Evolutionary conservation across 2,329 filamentous ascomycete genomes (phyloP).

Genomic region (Dactylellina parvicollis): DNA sequence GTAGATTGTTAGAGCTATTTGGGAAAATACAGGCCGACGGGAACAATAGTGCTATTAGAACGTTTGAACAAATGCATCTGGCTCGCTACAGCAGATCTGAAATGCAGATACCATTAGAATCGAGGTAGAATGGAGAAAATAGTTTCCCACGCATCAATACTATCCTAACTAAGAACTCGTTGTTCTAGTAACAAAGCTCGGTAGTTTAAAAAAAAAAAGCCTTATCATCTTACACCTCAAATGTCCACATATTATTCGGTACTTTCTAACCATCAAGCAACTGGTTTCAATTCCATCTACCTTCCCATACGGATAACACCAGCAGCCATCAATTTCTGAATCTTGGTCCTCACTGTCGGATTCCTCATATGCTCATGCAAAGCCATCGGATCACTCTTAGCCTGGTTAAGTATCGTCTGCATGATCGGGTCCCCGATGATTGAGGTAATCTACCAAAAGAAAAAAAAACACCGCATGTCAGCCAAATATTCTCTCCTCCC

Average conservation of each 20-base stretch:
- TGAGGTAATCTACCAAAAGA: conserved; percentile 73
- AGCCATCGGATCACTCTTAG: conserved; percentile 89
- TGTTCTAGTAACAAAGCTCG: too few species aligned
- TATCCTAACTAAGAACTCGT: too few species aligned
- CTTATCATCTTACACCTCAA: too few species aligned
- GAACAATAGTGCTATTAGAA: too few species aligned
- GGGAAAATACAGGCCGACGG: too few species aligned
- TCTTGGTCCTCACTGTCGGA: conserved; percentile 81
- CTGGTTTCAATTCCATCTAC: conserved; percentile 1
- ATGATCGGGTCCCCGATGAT: conserved; percentile 97
- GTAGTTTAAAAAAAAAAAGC: too few species aligned
- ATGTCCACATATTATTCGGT: not conserved
- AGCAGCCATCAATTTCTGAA: conserved; percentile 92
- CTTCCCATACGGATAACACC: conserved; percentile 68
- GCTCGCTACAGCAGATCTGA: too few species aligned
- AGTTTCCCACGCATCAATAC: too few species aligned
- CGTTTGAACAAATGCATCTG: too few species aligned
- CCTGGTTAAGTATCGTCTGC: conserved; percentile 96
- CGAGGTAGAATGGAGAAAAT: too few species aligned
- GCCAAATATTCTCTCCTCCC: conserved; percentile 58
- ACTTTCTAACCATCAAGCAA: not conserved
- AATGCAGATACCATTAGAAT: too few species aligned
- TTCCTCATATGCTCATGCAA: conserved; percentile 98
- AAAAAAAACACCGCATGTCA: conserved; percentile 23
- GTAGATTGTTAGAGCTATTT: too few species aligned